Evolutionary conservation across 2,329 filamentous ascomycete species (phyloP).

Genomic region (Fonsecaea erecta): DNA sequence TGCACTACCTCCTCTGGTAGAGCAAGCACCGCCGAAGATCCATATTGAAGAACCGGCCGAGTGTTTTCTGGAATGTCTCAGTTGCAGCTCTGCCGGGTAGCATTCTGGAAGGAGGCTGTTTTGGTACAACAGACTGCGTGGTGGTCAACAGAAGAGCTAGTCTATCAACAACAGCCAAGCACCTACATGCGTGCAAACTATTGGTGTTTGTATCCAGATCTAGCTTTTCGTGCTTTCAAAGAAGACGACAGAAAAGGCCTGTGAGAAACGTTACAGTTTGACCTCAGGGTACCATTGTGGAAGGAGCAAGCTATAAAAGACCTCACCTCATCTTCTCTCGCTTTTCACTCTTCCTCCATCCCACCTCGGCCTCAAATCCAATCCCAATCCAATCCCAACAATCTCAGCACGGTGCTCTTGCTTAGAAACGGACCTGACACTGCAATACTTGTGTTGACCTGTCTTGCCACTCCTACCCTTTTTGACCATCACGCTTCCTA

Average conservation of each 20-base stretch:
- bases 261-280: background rate
- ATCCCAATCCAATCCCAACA: background rate
- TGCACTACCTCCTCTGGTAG: background rate
- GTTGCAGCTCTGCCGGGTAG: conserved; percentile 12
- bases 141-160: conserved; percentile 8
- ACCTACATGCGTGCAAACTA: background rate
- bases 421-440: background rate
- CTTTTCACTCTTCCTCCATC: background rate
- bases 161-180: background rate
- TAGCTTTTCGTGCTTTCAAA: background rate
- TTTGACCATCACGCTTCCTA: background rate
- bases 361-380: background rate
- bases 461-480: background rate
- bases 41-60: conserved; percentile 16
- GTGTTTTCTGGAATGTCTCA: conserved; percentile 27
- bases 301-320: conserved; percentile 4
- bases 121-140: background rate
- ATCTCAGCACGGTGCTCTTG: background rate
- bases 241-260: background rate
- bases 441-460: background rate
- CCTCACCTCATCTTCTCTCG: background rate
- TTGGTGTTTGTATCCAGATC: background rate
- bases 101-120: conserved; percentile 26
- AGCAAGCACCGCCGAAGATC: conserved; percentile 4
- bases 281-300: background rate